Evolutionary conservation across 2,329 filamentous ascomycete species (phyloP).

Genomic region (Colletotrichum salicis): DNA sequence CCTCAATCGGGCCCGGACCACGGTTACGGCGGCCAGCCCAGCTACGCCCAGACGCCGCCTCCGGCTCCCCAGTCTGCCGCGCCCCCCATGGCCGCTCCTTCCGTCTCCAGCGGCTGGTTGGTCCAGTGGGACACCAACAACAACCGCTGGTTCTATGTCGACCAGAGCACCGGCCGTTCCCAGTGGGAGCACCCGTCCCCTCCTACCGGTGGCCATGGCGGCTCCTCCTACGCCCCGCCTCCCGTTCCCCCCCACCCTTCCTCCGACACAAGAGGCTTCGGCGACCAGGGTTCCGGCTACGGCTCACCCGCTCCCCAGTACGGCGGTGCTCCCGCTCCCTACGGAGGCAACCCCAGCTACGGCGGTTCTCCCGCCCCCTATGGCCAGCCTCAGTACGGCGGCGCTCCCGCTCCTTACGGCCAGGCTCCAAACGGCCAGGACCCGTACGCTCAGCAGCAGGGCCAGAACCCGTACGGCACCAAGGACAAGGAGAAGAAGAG

Average conservation of each 20-base stretch:
- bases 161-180: slow-evolving; percentile 68
- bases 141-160: slow-evolving; percentile 74
- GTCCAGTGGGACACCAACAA: slow-evolving; percentile 70
- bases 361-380: slow-evolving; percentile 25
- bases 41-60: slow-evolving; percentile 31
- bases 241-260: slow-evolving; percentile 14
- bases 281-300: slow-evolving; percentile 36
- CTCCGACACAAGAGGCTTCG: slow-evolving; percentile 29
- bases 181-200: slow-evolving; percentile 70
- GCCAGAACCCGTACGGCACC: slow-evolving; percentile 34
- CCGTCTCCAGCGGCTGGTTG: slow-evolving; percentile 69
- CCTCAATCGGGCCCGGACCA: slow-evolving; percentile 25
- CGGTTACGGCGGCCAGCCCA: slow-evolving; percentile 34
- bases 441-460: slow-evolving; percentile 26
- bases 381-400: slow-evolving; percentile 27
- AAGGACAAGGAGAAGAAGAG: slow-evolving; percentile 52
- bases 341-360: slow-evolving; percentile 21
- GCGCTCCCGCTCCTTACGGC: slow-evolving; percentile 21
- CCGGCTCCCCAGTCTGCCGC: slow-evolving; percentile 45
- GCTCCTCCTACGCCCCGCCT: slow-evolving; percentile 24
- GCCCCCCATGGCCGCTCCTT: slow-evolving; percentile 41
- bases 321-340: slow-evolving; percentile 24
- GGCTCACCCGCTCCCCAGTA: slow-evolving; percentile 33
- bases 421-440: slow-evolving; percentile 36
- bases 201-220: slow-evolving; percentile 25